A percentile compares a stretch with the other conserved stretches of the same genome.
phyloP scores from a whole-genome alignment of 2,329 filamentous ascomycete genomes.

The Beauveria varroae region DNA sequence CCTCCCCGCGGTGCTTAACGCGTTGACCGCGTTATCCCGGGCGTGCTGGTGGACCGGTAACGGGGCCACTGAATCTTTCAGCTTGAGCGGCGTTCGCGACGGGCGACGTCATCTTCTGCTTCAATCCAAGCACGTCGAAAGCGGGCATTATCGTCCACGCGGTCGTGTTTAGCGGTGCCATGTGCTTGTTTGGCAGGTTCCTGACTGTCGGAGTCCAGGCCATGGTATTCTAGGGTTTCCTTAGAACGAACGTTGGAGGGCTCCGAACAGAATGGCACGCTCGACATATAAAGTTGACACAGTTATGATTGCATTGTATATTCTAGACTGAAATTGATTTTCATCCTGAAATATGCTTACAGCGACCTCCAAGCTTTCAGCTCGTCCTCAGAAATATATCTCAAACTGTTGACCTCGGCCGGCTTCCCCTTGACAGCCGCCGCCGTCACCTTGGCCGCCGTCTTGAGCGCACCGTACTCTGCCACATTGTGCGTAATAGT shows the following conservation, averaged over 20 bases:
- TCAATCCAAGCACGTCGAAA: conserved; percentile 8
- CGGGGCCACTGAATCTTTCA: conserved; percentile 74
- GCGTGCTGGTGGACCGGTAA: conserved; percentile 64
- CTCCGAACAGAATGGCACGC: background rate
- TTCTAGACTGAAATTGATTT: background rate
- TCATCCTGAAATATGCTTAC: background rate
- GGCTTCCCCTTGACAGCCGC: conserved; percentile 65
- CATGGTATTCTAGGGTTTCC: conserved; percentile 14
- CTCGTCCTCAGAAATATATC: conserved; percentile 63
- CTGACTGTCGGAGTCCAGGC: conserved; percentile 15
- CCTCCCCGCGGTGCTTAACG: conserved; percentile 74
- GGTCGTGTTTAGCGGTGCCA: conserved; percentile 17
- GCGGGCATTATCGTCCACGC: conserved; percentile 24
- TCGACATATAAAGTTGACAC: background rate
- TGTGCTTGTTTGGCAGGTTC: conserved; percentile 15
- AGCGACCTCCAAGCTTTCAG: conserved; percentile 48
- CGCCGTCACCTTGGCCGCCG: conserved; percentile 65
- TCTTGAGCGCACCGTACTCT: conserved; percentile 54
- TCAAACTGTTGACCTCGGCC: conserved; percentile 65
- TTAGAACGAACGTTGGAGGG: conserved; percentile 15
- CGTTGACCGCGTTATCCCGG: conserved; percentile 72
- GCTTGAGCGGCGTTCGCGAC: conserved; percentile 38
- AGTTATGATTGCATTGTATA: background rate
- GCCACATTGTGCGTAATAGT: conserved; percentile 66
- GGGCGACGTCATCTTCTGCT: conserved; percentile 9